Percentiles rank a stretch among this genome's conserved stretches.
Conservation (phyloP, 805 yeast genomes). For the Maudiozyma bulderi region DNA sequence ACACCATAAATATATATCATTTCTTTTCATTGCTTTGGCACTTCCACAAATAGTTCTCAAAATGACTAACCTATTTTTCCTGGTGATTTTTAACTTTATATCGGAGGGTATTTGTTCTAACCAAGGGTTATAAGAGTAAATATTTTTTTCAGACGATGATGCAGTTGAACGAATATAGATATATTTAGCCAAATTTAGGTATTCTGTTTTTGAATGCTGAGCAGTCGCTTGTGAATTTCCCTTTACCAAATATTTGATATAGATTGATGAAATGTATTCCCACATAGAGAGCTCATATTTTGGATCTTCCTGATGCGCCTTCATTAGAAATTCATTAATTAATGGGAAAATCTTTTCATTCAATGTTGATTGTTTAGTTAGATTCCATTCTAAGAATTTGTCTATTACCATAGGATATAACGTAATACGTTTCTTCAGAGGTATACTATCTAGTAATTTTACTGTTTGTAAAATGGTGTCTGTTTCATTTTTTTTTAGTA, state of each 20-base stretch:
- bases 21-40: conserved; percentile 11
- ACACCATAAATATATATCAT: conserved; percentile 22
- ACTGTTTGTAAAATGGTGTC: conserved; percentile 18
- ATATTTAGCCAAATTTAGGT: conserved; percentile 17
- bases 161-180: conserved; percentile 10
- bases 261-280: conserved; percentile 19
- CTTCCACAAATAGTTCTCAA: conserved; percentile 19
- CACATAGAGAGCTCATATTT: conserved; percentile 15
- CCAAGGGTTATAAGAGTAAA: conserved; percentile 15
- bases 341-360: conserved; percentile 6
- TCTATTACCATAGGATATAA: conserved; percentile 15
- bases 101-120: conserved; percentile 10
- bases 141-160: neutral
- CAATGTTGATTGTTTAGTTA: conserved; percentile 5
- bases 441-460: conserved; percentile 12
- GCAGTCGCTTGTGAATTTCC: too few relatives aligned
- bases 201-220: neutral
- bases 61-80: conserved; percentile 15
- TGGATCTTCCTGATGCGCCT: conserved; percentile 18
- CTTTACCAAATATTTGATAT: conserved; percentile 14
- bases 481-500: conserved; percentile 6
- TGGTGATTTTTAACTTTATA: conserved; percentile 13
- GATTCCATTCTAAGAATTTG: conserved; percentile 13
- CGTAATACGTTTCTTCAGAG: conserved; percentile 8
- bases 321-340: conserved; percentile 12